A percentile compares a stretch with the other conserved stretches of the same genome.
Evolutionary conservation across 1,284 basidiomycete genomes (phyloP).

Genomic region (Trichosporon sp.): DNA sequence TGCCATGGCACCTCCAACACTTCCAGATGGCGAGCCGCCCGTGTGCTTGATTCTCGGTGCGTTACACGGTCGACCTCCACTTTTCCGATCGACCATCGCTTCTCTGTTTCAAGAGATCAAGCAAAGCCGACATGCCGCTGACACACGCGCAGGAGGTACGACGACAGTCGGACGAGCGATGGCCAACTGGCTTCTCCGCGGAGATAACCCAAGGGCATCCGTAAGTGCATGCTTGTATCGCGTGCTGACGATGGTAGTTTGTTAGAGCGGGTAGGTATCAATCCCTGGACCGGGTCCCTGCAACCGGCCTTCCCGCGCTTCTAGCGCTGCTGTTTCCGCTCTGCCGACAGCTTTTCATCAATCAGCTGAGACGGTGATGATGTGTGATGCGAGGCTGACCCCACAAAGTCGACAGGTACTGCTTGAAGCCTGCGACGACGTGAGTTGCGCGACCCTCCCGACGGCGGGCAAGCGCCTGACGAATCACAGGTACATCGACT

Average conservation of each 20-base stretch:
- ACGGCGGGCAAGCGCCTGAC: not conserved
- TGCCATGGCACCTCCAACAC: not conserved
- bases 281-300: not conserved
- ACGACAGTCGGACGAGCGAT: conserved; percentile 34
- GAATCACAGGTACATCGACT: conserved; percentile 64
- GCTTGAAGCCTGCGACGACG: conserved; percentile 78
- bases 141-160: conserved; percentile 29
- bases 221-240: conserved; percentile 4
- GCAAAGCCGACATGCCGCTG: not conserved
- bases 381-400: conserved; percentile 43
- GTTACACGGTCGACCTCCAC: not conserved
- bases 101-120: not conserved
- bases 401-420: conserved; percentile 73
- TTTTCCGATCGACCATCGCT: not conserved
- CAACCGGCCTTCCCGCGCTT: conserved; percentile 50
- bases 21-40: not conserved
- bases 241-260: conserved; percentile 52
- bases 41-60: not conserved
- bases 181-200: conserved; percentile 28
- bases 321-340: conserved; percentile 34
- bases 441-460: conserved; percentile 48
- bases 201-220: conserved; percentile 13
- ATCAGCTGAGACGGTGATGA: not conserved
- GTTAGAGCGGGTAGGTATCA: conserved; percentile 59
- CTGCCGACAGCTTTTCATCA: not conserved